Evolutionary conservation across 108 stramenopile genomes (phyloP).

Genomic region (Skeletonema tropicum): DNA sequence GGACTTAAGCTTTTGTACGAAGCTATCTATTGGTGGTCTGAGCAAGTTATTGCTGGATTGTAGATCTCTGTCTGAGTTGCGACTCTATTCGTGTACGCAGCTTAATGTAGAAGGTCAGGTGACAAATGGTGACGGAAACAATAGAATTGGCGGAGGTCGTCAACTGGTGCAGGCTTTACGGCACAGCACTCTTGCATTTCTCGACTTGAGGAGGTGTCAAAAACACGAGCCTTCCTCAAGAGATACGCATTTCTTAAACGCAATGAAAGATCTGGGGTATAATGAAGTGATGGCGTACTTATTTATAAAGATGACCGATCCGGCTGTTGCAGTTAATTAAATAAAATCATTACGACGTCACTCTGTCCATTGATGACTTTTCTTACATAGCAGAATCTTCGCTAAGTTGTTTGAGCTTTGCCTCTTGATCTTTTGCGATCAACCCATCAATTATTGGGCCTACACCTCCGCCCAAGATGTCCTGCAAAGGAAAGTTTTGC

Average conservation of each 20-base stretch:
- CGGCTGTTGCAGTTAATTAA: neutral
- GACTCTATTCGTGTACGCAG: constrained; percentile 47
- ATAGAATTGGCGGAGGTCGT: constrained; percentile 31
- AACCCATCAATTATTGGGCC: constrained; percentile 76
- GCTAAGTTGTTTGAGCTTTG: constrained; percentile 61
- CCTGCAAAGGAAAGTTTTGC: constrained; percentile 80
- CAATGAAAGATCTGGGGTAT: constrained; percentile 49
- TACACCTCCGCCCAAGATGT: constrained; percentile 80
- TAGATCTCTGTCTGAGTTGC: constrained; percentile 54
- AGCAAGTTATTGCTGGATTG: constrained; percentile 34
- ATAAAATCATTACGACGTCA: neutral
- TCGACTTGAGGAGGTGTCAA: constrained; percentile 53
- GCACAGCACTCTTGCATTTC: constrained; percentile 28
- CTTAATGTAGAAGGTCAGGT: constrained; percentile 15
- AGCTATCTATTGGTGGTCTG: constrained; percentile 45
- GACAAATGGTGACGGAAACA: constrained; percentile 1
- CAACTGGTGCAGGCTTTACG: constrained; percentile 42
- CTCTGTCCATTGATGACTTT: neutral
- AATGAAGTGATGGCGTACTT: constrained; percentile 47
- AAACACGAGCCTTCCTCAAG: constrained; percentile 15
- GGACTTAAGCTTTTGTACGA: constrained; percentile 72
- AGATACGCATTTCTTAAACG: constrained; percentile 42
- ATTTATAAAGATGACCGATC: constrained; percentile 27
- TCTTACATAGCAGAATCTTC: constrained; percentile 40
- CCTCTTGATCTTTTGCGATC: constrained; percentile 87